Conservation (phyloP, 2,329 filamentous ascomycete species). For the Aureobasidium namibiae region DNA sequence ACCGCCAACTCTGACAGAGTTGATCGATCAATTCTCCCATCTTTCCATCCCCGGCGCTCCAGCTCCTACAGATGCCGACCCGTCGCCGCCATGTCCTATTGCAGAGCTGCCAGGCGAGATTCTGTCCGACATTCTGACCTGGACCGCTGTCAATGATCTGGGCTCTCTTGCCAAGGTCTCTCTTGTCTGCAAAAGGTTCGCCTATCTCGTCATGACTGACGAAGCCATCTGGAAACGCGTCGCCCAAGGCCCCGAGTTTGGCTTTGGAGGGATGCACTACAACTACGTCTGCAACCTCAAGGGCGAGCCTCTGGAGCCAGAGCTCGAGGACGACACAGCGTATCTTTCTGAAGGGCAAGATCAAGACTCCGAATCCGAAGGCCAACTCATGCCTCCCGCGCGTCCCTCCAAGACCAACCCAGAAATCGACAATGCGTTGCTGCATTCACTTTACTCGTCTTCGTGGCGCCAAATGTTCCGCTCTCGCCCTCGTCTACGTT, state of each 20-base stretch:
- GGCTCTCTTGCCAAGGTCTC: conserved; percentile 67
- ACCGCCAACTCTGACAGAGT: conserved; percentile 51
- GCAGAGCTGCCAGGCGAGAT: conserved; percentile 74
- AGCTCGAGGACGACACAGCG: conserved; percentile 13
- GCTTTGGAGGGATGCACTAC: conserved; percentile 79
- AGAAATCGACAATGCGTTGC: conserved; percentile 20
- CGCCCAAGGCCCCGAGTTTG: conserved; percentile 61
- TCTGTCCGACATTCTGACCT: conserved; percentile 65
- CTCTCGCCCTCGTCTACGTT: conserved; percentile 74
- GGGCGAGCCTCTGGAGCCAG: conserved; percentile 34
- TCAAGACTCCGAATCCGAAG: neutral
- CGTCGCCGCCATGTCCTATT: conserved; percentile 72
- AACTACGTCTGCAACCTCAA: conserved; percentile 56
- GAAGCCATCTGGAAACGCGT: conserved; percentile 79
- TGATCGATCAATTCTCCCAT: conserved; percentile 67
- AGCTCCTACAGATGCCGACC: conserved; percentile 62
- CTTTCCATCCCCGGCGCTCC: conserved; percentile 60
- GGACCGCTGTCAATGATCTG: conserved; percentile 66
- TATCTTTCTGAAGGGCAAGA: conserved; percentile 3
- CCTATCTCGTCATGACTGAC: conserved; percentile 76
- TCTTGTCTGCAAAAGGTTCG: conserved; percentile 77
- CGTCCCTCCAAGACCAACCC: conserved; percentile 14
- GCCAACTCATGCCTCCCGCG: neutral
- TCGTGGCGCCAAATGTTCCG: conserved; percentile 64
- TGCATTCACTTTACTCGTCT: conserved; percentile 22